Evolutionary conservation across 768 basidiomycete genomes (phyloP).

Genomic region (Suillus discolor): DNA sequence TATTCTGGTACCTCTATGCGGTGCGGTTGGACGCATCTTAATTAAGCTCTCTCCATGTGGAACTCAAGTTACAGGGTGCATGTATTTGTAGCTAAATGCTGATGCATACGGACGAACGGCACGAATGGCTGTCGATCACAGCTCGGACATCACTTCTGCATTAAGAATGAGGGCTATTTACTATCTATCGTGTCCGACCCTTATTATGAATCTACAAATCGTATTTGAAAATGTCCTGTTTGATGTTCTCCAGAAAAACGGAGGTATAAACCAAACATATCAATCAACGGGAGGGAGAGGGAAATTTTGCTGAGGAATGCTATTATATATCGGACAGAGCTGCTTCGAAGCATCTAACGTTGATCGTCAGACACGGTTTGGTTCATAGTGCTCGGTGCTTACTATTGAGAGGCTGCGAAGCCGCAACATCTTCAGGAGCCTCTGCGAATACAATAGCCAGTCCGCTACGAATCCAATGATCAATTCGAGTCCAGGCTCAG

Average conservation of each 20-base stretch:
- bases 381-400: not conserved
- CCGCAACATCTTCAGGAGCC: not conserved
- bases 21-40: no score
- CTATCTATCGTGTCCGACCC: not conserved
- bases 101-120: no score
- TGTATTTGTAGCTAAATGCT: no score
- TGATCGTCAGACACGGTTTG: not conserved
- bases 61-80: no score
- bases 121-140: no score
- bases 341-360: not conserved
- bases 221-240: not conserved
- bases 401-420: not conserved
- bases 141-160: no score
- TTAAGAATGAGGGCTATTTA: no score
- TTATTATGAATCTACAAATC: not conserved
- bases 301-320: not conserved
- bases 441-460: not conserved
- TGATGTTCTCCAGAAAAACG: not conserved
- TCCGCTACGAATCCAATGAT: not conserved
- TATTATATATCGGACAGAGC: not conserved
- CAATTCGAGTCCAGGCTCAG: not conserved
- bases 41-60: no score
- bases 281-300: not conserved
- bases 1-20: no score
- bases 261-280: not conserved